phyloP scores from a whole-genome alignment of 1,139 yeast genomes.

The Blastobotrys buckinghamii region DNA sequence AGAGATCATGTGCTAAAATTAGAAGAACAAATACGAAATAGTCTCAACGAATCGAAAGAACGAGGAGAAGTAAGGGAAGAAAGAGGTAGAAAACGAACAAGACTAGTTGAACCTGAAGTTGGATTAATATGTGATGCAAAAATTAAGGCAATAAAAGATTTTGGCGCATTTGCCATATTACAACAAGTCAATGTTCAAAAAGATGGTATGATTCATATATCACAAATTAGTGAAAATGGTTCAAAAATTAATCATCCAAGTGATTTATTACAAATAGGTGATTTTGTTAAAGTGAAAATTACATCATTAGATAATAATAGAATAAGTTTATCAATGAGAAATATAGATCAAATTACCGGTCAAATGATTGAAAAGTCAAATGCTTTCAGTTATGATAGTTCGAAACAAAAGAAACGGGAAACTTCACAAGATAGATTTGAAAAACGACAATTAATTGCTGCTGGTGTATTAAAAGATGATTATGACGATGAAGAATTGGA shows the following conservation, averaged over 20 bases:
- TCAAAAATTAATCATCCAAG: constrained; percentile 49
- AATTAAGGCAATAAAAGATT: constrained; percentile 54
- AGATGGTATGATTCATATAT: constrained; percentile 68
- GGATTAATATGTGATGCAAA: constrained; percentile 53
- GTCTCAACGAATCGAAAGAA: neutral
- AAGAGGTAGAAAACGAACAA: constrained; percentile 10
- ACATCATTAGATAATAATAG: constrained; percentile 42
- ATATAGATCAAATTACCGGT: constrained; percentile 71
- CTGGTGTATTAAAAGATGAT: constrained; percentile 65
- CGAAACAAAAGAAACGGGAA: constrained; percentile 40
- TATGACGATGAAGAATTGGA: constrained; percentile 67
- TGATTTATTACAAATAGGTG: constrained; percentile 52
- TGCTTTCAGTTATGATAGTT: neutral
- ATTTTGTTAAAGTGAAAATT: constrained; percentile 62
- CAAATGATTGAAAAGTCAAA: constrained; percentile 13
- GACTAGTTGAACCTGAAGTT: constrained; percentile 14
- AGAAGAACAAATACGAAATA: neutral
- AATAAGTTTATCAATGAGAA: constrained; percentile 62
- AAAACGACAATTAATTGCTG: constrained; percentile 69
- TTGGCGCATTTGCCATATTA: constrained; percentile 72
- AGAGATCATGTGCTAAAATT: constrained; percentile 1
- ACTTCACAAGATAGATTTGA: constrained; percentile 94
- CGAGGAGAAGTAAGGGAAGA: neutral
- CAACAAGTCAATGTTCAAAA: constrained; percentile 34
- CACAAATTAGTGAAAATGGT: constrained; percentile 46